These are phyloP conservation scores for Knoxdaviesia capensis DNA, from an alignment of 2,329 filamentous ascomycete species.

Conservation along the genomic window DNA sequence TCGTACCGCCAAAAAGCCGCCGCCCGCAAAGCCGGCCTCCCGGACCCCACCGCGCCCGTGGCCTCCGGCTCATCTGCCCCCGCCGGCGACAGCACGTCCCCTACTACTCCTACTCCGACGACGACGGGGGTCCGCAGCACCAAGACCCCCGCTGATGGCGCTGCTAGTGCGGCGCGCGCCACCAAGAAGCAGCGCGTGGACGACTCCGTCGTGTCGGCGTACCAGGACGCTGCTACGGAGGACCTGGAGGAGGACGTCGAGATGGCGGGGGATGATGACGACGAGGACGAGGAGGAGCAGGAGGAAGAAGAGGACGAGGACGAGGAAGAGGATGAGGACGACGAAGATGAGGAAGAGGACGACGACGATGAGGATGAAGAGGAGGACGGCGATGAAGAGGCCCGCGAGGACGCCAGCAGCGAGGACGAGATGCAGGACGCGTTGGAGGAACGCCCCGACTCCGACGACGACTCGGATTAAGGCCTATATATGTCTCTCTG, in stretches of 20 bases:
- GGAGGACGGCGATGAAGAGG: slow-evolving; percentile 20
- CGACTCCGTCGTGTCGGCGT: slow-evolving; percentile 13
- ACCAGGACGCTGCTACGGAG: slow-evolving; percentile 15
- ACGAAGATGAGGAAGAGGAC: slow-evolving; percentile 18
- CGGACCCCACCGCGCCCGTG: slow-evolving; percentile 14
- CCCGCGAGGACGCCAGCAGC: slow-evolving; percentile 21
- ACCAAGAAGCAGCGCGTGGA: slow-evolving; percentile 27
- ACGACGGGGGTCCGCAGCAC: slow-evolving; percentile 16
- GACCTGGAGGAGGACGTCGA: slow-evolving; percentile 14
- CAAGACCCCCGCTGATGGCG: slow-evolving; percentile 7
- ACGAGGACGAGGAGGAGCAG: slow-evolving; percentile 26
- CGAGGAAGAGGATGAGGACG: slow-evolving; percentile 12
- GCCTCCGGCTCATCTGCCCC: no score
- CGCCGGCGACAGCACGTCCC: slow-evolving; percentile 11
- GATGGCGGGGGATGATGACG: slow-evolving; percentile 22
- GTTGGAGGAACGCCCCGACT: slow-evolving; percentile 37
- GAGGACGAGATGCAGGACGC: slow-evolving; percentile 33
- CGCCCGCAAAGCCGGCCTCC: slow-evolving; percentile 32
- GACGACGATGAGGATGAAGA: slow-evolving; percentile 26
- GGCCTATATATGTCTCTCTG: background rate
- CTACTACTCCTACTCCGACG: slow-evolving; percentile 7
- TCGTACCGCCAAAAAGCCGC: slow-evolving; percentile 51
- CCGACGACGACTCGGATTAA: slow-evolving; percentile 25
- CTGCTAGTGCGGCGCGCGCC: slow-evolving; percentile 15
- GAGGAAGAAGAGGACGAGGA: slow-evolving; percentile 17